Evolutionary conservation across 1,284 basidiomycete species (phyloP).

Genomic region (Flammula alnicola): DNA sequence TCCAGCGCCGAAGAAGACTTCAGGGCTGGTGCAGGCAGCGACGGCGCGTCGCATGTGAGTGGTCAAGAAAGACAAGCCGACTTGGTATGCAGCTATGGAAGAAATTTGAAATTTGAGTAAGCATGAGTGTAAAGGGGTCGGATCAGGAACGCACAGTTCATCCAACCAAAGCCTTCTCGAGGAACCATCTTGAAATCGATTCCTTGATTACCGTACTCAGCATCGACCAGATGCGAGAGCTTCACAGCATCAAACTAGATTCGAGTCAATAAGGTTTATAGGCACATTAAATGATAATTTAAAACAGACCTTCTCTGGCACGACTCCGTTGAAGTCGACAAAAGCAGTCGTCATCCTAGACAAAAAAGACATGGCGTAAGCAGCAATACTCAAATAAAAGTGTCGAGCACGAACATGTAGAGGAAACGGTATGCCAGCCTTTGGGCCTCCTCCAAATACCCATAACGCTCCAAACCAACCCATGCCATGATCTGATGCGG

Average conservation of each 20-base stretch:
- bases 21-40: slow-evolving; percentile 89
- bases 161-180: slow-evolving; percentile 97
- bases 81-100: slow-evolving; percentile 87
- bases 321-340: slow-evolving; percentile 96
- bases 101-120: slow-evolving; percentile 22
- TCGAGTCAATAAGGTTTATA: not conserved
- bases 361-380: not conserved
- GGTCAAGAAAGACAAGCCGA: slow-evolving; percentile 93
- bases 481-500: slow-evolving; percentile 97
- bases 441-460: slow-evolving; percentile 92
- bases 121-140: not conserved
- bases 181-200: slow-evolving; percentile 97
- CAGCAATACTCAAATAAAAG: slow-evolving; percentile 5
- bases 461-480: slow-evolving; percentile 97
- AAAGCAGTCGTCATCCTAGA: slow-evolving; percentile 88
- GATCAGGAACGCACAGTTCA: slow-evolving; percentile 72
- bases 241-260: slow-evolving; percentile 93
- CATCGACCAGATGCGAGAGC: slow-evolving; percentile 93
- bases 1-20: slow-evolving; percentile 78
- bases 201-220: slow-evolving; percentile 99
- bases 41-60: slow-evolving; percentile 94
- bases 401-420: slow-evolving; percentile 83
- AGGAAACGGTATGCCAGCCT: slow-evolving; percentile 94
- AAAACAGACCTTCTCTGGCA: slow-evolving; percentile 85
- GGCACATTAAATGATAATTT: not conserved